Base-by-base conservation (phyloP, 2,329 filamentous ascomycete genomes). In the Fusarium devonianum region DNA sequence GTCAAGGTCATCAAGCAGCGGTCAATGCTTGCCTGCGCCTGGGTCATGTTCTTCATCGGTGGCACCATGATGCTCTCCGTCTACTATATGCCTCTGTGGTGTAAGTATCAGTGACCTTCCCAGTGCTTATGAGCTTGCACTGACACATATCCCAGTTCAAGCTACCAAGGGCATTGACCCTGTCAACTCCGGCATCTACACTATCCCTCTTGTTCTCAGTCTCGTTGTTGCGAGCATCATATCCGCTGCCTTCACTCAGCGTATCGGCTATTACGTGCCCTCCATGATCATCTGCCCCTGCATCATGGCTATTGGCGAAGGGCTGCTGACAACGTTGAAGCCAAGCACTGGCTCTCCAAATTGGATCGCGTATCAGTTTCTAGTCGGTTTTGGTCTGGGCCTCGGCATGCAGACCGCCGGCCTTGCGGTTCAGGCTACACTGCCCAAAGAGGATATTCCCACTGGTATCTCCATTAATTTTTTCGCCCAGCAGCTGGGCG, bases 291-390 rank as follows among this genome's bases (percentile, higher is more conserved):
- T 75, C 12, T 76, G 76, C 7, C 76, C 81, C 3, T 71, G 73
- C 52, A 67, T 81, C 56, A 77, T 77, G 73, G 71, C 79, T 6
- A 56, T 81, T 7, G 82, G 81, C 16, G 71, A 79, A 39, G 84
- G 84, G 2, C 74, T 87, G 10, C 71, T 87, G 59, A 83, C 76
- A 44, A 86, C 82, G 0, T 77, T 86, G 22, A 70, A 66, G 12
- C 75, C 77, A 2, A 56, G 67, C 38, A 79, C 79, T 11, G 68
- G 70, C 3, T 74, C 77, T 2, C 67, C 73, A 2, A 75, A 80
- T 50, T 87, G 84, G 84, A 82, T 85, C 45, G 80, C 74, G 10
- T 86, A 75, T 60, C 82, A 86, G 60, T 80, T 83, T 45, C 64
- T 87, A 14, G 72, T 78, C 6, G 84, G 84, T 13, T 78, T 83